Evolutionary conservation across 345 rosid genomes (phyloP), one percentile per base, ranked within the genome.

Genomic region (Carallia brachiata): DNA sequence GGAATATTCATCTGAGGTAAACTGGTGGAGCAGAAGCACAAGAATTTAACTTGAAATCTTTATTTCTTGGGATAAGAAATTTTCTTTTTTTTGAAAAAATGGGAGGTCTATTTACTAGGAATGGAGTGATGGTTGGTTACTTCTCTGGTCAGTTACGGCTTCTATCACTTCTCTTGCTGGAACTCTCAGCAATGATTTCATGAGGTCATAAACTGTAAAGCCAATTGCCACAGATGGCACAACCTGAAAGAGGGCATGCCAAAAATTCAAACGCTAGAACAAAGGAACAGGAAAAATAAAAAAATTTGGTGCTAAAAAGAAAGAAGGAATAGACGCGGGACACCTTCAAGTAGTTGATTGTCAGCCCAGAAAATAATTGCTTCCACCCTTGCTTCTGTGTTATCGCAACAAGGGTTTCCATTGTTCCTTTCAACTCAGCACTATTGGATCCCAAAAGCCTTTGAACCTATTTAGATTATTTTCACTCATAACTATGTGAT

Each of bases 211-310:
- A 7, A 91, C 90, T 19, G 98, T 94, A 80, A 94, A 94, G 34
- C 98, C 98, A 2, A 90, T 94, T 40, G 97, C 97, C 67, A 91
- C 96, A 0, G 97, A 94, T 3, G 98, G 96, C 53, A 90, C 96
- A 77, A 91, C 96, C 97, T 91, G 81, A 62, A 57, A 77, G 58
- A 6, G 34, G 34, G 36, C 62, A 61, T 4, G 32, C 7, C 52
- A 19, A 36, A 27, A 52, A 4, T 52, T 54, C 60, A 27, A 19
- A 27, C 6, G 3, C 31, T 56, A 56, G 60, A 27, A 44, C 60
- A 8, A 6, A 13, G 13, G 7, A 19, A 5, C 15, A 23, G 9
- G n/a, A 13, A 39, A 32, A 4, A 3, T 2, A 18, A 48, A 13
- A 57, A 13, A 19, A 32, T 32, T 4, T 10, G 17, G 16, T 13